These are phyloP conservation scores for Butyriboletus loyo DNA, from an alignment of 768 basidiomycete species.

Conservation along the genomic window DNA sequence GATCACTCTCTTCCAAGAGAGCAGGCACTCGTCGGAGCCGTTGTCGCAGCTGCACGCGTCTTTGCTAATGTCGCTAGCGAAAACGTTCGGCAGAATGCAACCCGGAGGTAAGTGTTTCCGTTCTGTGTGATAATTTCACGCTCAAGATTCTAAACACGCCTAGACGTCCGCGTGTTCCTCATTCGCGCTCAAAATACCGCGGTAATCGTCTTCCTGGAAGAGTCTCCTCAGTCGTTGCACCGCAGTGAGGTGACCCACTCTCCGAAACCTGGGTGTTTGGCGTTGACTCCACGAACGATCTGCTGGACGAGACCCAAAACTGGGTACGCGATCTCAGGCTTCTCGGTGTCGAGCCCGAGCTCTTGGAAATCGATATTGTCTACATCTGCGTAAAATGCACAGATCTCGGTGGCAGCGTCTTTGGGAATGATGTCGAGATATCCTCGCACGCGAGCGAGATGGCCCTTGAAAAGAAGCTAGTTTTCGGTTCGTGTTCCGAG, in stretches of 20 bases:
- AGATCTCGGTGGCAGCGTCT: conserved; percentile 36
- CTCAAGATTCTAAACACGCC: neutral
- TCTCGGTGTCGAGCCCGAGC: conserved; percentile 38
- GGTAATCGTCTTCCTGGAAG: no score
- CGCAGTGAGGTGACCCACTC: conserved; percentile 50
- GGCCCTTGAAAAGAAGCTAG: conserved; percentile 33
- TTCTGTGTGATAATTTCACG: neutral
- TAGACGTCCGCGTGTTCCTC: conserved; percentile 38
- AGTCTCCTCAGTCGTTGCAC: conserved; percentile 45
- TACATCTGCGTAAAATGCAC: conserved; percentile 33
- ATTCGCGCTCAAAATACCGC: conserved; percentile 48
- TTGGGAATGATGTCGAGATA: conserved; percentile 38
- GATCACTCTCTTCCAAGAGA: conserved; percentile 27
- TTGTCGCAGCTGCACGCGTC: conserved; percentile 15
- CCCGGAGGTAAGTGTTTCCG: conserved; percentile 17
- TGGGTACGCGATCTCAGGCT: conserved; percentile 46
- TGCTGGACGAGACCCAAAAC: conserved; percentile 44
- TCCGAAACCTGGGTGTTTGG: conserved; percentile 33
- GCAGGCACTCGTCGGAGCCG: conserved; percentile 21
- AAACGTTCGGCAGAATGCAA: conserved; percentile 20
- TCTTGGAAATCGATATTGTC: conserved; percentile 37
- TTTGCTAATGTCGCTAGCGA: neutral
- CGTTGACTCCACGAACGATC: conserved; percentile 38
- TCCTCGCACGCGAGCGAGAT: conserved; percentile 38
- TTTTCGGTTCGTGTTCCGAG: conserved; percentile 15